These are phyloP conservation scores for Claviceps quebecensis DNA, from an alignment of 2,329 filamentous ascomycete genomes.

Conservation along the genomic window DNA sequence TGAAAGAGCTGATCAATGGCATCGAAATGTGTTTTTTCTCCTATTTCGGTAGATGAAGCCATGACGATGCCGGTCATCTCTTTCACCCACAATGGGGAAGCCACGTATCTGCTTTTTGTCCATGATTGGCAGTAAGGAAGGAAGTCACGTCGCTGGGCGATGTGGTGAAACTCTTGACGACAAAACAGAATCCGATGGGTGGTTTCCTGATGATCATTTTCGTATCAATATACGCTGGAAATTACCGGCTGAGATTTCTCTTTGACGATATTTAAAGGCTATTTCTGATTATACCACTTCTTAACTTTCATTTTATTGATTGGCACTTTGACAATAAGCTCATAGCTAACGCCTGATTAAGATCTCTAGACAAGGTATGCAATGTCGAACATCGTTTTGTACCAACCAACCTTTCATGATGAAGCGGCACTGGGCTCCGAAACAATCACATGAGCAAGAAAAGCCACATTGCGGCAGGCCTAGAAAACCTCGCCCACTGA, in stretches of 20 bases:
- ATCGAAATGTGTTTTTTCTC: no score
- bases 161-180: no score
- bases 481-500: conserved; percentile 99
- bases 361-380: conserved; percentile 22
- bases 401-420: conserved; percentile 42
- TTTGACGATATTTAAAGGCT: conserved; percentile 78
- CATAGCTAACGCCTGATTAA: conserved; percentile 18
- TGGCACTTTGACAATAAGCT: conserved; percentile 2
- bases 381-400: conserved; percentile 6
- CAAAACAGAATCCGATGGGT: no score
- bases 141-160: no score
- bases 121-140: no score
- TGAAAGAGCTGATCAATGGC: no score
- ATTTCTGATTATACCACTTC: conserved; percentile 48
- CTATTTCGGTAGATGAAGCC: no score
- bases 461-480: conserved; percentile 91
- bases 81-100: no score
- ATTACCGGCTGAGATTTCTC: conserved; percentile 80
- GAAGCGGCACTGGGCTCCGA: conserved; percentile 98
- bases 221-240: conserved; percentile 64
- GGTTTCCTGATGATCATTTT: conserved; percentile 47
- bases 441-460: conserved; percentile 55
- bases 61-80: no score
- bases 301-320: conserved; percentile 2
- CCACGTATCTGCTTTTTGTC: no score